Conservation (phyloP, 2,329 filamentous ascomycete species). For the Alternaria dauci region DNA sequence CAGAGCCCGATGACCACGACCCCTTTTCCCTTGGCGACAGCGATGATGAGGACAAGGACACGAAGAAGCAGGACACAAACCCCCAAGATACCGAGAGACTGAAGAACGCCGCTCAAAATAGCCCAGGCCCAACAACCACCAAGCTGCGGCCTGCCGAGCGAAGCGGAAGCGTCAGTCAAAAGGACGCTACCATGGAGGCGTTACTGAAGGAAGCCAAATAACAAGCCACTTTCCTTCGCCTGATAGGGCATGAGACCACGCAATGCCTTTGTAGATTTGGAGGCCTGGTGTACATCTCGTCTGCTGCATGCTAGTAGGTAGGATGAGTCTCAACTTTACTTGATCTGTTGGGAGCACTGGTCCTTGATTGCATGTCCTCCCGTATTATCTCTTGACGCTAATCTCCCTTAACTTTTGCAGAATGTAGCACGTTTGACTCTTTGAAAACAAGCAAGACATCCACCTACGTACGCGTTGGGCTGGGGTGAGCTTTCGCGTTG, state of each 20-base stretch:
- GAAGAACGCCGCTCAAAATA: slow-evolving; percentile 58
- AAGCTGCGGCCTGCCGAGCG: slow-evolving; percentile 51
- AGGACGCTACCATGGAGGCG: slow-evolving; percentile 58
- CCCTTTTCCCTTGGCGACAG: slow-evolving; percentile 96
- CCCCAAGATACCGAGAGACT: slow-evolving; percentile 61
- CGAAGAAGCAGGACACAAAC: slow-evolving; percentile 69
- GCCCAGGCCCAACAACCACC: slow-evolving; percentile 35
- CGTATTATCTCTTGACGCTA: neutral
- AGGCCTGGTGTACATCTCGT: neutral
- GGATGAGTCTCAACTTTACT: neutral
- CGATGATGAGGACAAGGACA: slow-evolving; percentile 79
- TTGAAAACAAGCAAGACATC: neutral
- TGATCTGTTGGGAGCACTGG: neutral
- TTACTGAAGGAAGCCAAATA: slow-evolving; percentile 52
- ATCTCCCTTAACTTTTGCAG: neutral
- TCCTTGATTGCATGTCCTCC: neutral
- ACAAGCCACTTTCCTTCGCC: neutral
- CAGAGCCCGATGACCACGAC: slow-evolving; percentile 84
- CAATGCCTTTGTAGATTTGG: neutral
- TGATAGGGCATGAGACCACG: neutral
- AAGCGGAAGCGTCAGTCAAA: slow-evolving; percentile 54
- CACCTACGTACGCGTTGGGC: neutral
- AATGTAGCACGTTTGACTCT: neutral
- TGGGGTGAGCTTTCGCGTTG: neutral
- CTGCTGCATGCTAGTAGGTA: slow-evolving; percentile 1